Base-by-base conservation (phyloP, 2,329 filamentous ascomycete species). In the Erysiphe pulchra region DNA sequence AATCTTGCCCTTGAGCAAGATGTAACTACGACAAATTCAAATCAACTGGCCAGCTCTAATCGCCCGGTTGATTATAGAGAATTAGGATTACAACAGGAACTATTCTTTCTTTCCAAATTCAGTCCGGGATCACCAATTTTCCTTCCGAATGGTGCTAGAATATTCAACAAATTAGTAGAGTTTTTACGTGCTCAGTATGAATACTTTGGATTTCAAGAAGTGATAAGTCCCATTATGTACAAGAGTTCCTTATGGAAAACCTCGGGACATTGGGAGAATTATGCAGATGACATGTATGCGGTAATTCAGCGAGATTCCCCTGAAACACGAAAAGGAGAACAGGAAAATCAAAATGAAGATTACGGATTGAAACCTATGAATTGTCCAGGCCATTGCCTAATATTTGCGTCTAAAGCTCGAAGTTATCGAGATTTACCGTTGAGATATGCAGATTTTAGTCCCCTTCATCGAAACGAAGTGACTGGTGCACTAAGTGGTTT, bases 341-440 rank as follows among this genome's bases (percentile, higher is more conserved):
- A 72, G 49, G 50, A 60, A 8, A 67, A 65, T 17, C 71, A 76
- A 50, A 69, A 73, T 49, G 75, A 77, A 51, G 78, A 81, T 50
- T 92, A 82, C 60, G 82, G 81, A 16, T 64, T 92, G 53, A 92
- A 92, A 61, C 84, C 84, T 13, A 92, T 92, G 84, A 92, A 92
- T 60, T 92, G 83, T 58, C 42, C 42, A 13, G 28, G 42, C 30
- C 42, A 44, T 18, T 92, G 83, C 58, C 65, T 92, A 50, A 71
- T 92, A 50, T 92, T 92, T 58, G 77, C 72, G 49, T 77, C 77
- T 42, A 71, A 77, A 51, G 69, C 70, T 47, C 74, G 76, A 49
- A 84, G 77, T 53, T 87, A 87, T 61, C 72, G 78, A 51, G 80
- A 92, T 51, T 65, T 92, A 16, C 84, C 85, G 1, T 70, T 92